Evolutionary conservation across 768 basidiomycete genomes (phyloP), one percentile per base, ranked within the genome.

Genomic region (Glaciozyma martinii): DNA sequence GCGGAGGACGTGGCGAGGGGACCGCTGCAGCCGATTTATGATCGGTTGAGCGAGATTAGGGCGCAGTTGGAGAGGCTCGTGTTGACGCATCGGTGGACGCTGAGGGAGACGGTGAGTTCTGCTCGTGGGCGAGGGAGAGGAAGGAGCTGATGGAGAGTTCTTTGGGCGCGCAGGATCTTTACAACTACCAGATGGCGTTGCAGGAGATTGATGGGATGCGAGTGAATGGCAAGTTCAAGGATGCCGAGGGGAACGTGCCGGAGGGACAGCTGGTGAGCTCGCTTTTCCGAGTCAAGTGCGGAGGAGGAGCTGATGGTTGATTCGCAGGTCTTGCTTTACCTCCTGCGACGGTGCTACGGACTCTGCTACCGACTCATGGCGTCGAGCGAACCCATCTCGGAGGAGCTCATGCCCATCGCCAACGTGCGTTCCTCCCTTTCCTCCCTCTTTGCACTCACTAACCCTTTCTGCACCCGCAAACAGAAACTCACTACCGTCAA

Each of bases 131-230:
- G 25, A n/a, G 27, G 19, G 8, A 27, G 18, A 4, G n/a, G 4
- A 16, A 18, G 16, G 16, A 27, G 42, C 43, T 58, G 27, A 47
- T 21, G 29, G 6, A 5, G 25, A 43, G 27, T 12, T 46, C 15
- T 18, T n/a, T n/a, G n/a, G 25, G 5, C 21, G 30, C 7, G 44
- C 90, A 89, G 1, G 91, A 94, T 72, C 79, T 94, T 27, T 91
- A 84, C 82, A 97, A 90, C 77, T 98, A 94, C 77, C 89, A 90
- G 27, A 80, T 91, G 60, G 89, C 89, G 75, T 78, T 99, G 66
- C 87, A 92, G 73, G 93, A 98, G 76, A 93, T 99, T 47, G 95
- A 99, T 77, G 86, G 88, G 77, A 91, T 98, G 91, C 80, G 95
- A 29, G 84, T 97, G 9, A 91, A 98, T 67, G 95, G 95, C 62